phyloP scores from a whole-genome alignment of 2,329 filamentous ascomycete species.

The Colletotrichum gigasporum region DNA sequence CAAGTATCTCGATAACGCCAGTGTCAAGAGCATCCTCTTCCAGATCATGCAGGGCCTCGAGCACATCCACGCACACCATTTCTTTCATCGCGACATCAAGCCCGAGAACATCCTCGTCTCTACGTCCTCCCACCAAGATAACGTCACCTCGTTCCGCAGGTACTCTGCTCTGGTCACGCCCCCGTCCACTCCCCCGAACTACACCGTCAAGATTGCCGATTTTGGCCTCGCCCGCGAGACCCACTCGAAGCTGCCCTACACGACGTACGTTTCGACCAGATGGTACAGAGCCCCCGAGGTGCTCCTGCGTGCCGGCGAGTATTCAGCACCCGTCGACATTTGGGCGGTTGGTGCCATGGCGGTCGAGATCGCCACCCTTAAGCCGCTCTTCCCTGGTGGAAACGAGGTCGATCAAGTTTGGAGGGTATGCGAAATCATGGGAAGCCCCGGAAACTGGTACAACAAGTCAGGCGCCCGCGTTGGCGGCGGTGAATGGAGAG shows the following conservation, averaged over 20 bases:
- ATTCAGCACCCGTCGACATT: constrained; percentile 97
- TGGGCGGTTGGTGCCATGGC: constrained; percentile 99
- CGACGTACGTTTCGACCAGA: constrained; percentile 96
- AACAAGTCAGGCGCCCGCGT: constrained; percentile 88
- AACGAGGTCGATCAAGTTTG: constrained; percentile 99
- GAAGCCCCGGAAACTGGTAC: constrained; percentile 97
- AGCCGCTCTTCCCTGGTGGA: constrained; percentile 94
- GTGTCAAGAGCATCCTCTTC: constrained; percentile 97
- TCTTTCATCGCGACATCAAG: constrained; percentile 99
- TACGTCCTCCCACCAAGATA: constrained; percentile 84
- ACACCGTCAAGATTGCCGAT: constrained; percentile 98
- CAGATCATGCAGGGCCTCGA: constrained; percentile 97
- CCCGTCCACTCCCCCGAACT: constrained; percentile 90
- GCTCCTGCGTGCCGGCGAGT: constrained; percentile 90
- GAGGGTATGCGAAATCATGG: constrained; percentile 99
- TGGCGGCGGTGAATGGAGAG: constrained; percentile 96
- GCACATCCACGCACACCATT: constrained; percentile 95
- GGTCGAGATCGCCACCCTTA: constrained; percentile 94
- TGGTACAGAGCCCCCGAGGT: constrained; percentile 99
- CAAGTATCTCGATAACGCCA: constrained; percentile 88
- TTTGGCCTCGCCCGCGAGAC: constrained; percentile 98
- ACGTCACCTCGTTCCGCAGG: constrained; percentile 81
- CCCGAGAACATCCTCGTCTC: constrained; percentile 98
- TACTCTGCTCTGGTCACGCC: constrained; percentile 95
- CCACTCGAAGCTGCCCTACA: constrained; percentile 95